Evolutionary conservation across 2,329 filamentous ascomycete genomes (phyloP), one percentile per base, ranked within the genome.

Genomic region (Penicillium italicum): DNA sequence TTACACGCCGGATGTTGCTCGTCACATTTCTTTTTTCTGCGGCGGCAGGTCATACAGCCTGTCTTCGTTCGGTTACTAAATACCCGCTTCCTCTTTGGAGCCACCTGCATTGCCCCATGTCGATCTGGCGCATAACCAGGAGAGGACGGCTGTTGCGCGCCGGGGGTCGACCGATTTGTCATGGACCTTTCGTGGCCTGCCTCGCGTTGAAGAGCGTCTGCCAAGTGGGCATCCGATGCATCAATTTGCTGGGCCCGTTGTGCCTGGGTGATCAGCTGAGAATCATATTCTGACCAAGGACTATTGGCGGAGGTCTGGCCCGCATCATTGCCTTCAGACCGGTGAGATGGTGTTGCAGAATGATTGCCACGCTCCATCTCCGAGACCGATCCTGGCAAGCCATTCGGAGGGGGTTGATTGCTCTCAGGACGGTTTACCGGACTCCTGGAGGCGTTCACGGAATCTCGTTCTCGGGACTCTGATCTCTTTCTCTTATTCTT

Each of bases 51-150:
- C 75, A 96, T 85, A 72, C 93, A 97, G 31, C 92, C 91, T 10
- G 92, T 97, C 77, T 97, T 97, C 20, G 93, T 97, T 56, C 93
- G 84, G 73, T 97, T 96, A 76, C 91, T 96, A 69, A 97, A 97
- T 68, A 79, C 76, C 20, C 79, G 73, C 57, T 81, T 81, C 55
- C 79, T 71, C 61, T 80, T 76, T 14, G 72, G 69, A 55, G 74
- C 69, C 53, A 74, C 63, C 68, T 76, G 72, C 56, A 73, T 64
- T 28, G 74, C 68, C 31, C 69, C 62, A 46, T 72, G 53, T 42
- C 72, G 66, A 44, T 74, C 72, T 50, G 69, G 66, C 20, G 62
- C 44, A 60, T 72, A 72, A 34, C 68, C 62, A 22, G 70, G 62
- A 31, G 70, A 61, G 14, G 71, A 65, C 5, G 69, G 65, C n/a